Evolutionary conservation across 805 yeast species (phyloP).

Genomic region (Grigorovia transvaalensis): DNA sequence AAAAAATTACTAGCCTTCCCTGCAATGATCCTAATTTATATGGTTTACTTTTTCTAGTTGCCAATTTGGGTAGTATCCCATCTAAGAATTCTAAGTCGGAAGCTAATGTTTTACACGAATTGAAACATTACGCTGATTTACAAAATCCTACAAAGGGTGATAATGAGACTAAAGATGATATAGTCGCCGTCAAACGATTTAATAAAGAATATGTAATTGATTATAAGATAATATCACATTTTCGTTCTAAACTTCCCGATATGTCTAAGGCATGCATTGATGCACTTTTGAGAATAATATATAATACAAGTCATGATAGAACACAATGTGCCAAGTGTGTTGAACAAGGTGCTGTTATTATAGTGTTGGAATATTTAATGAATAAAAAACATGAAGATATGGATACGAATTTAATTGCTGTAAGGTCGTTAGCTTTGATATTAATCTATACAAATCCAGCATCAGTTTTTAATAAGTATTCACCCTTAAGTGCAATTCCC

Average conservation of each 20-base stretch:
- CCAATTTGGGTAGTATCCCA: constrained; percentile 24
- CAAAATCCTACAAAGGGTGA: constrained; percentile 14
- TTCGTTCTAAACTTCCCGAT: constrained; percentile 8
- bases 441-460: constrained; percentile 38
- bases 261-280: constrained; percentile 20
- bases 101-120: constrained; percentile 18
- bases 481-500: constrained; percentile 34
- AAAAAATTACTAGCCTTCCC: constrained; percentile 12
- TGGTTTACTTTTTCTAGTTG: constrained; percentile 28
- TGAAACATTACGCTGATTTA: constrained; percentile 26
- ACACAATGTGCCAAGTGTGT: constrained; percentile 25
- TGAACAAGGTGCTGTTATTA: constrained; percentile 38
- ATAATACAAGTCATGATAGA: constrained; percentile 23
- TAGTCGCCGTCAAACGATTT: constrained; percentile 8
- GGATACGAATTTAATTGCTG: constrained; percentile 21
- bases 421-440: constrained; percentile 35
- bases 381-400: constrained; percentile 8
- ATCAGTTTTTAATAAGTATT: constrained; percentile 34
- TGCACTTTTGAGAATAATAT: constrained; percentile 25
- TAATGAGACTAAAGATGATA: constrained; percentile 14
- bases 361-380: constrained; percentile 31
- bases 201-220: constrained; percentile 15
- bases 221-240: constrained; percentile 13
- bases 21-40: constrained; percentile 16
- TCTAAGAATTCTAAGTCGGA: constrained; percentile 9